These are phyloP conservation scores for Collybiopsis luxurians DNA, from an alignment of 768 basidiomycete genomes.

Conservation along the genomic window DNA sequence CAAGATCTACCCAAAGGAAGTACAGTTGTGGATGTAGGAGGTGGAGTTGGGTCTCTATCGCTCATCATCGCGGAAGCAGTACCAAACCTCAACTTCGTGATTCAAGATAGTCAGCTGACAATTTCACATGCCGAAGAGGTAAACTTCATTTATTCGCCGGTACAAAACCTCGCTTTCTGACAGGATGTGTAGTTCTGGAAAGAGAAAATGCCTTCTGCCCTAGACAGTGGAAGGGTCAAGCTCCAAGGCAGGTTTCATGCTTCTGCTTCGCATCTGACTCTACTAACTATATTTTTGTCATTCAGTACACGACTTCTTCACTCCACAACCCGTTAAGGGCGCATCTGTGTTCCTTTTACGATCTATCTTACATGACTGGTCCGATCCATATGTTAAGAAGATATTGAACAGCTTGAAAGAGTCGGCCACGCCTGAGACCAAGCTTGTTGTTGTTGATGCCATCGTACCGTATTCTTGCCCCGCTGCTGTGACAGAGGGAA, in stretches of 20 bases:
- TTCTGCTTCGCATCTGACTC: not conserved
- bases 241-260: constrained; percentile 13
- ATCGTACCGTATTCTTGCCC: constrained; percentile 10
- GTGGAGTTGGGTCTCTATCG: constrained; percentile 55
- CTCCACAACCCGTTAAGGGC: constrained; percentile 19
- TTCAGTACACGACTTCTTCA: constrained; percentile 23
- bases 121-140: constrained; percentile 21
- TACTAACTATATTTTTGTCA: not conserved
- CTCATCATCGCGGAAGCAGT: constrained; percentile 30
- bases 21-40: constrained; percentile 65
- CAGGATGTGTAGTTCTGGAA: constrained; percentile 49
- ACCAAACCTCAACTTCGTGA: constrained; percentile 44
- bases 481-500: not conserved
- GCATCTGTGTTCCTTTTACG: constrained; percentile 24
- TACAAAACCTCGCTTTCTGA: constrained; percentile 10
- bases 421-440: constrained; percentile 17
- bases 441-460: constrained; percentile 23
- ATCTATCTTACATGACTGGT: constrained; percentile 29
- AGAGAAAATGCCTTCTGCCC: constrained; percentile 15
- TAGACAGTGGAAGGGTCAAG: constrained; percentile 13
- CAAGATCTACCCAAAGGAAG: constrained; percentile 44
- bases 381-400: constrained; percentile 25
- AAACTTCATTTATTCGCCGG: not conserved
- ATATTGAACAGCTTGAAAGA: constrained; percentile 8
- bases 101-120: constrained; percentile 60